Evolutionary conservation across 805 yeast genomes (phyloP), one percentile per base, ranked within the genome.

Genomic region (Cyberlindnera euphorbiiphila): DNA sequence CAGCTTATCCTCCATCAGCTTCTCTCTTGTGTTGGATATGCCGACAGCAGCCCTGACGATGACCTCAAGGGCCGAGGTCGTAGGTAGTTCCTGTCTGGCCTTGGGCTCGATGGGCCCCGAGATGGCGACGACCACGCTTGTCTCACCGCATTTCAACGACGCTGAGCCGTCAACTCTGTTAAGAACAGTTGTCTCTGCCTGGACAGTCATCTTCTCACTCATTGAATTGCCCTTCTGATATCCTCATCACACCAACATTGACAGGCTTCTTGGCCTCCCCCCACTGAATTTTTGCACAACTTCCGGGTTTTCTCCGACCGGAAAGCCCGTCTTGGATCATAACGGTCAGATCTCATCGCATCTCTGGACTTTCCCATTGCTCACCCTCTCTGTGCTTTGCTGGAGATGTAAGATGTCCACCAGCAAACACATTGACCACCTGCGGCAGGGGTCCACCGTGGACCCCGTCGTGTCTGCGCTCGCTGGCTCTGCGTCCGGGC

Each of bases 21-120:
- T 78, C 52, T 93, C 98, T 48, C 95, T 65, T 1, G 91, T 68
- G 56, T 72, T 70, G 6, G 94, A 72, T 2, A 81, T 71, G 1
- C 97, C 98, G 11, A 68, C 64, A 16, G 82, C 76, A 1, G 98
- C 96, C 26, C 88, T 68, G 3, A 89, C 78, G 15, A 77, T 73
- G 7, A 93, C 72, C 58, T 88, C 96, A 13, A 93, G 58, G 13
- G 85, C 78, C 12, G 91, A 81, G 30, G 71, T 66, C 12, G 84
- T 80, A 9, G 97, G 96, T 23, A 80, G 60, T 57, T 91, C 98
- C 55, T 88, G 95, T 49, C 91, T 74, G 11, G 76, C 61, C 56
- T 81, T 82, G 9, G 86, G 80, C 53, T 91, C 97, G 21, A 91
- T 72, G 0, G 98, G 98, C 0, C 98, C 98, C 1, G 89, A 74